These are phyloP conservation scores for Lippia alba DNA, from an alignment of 305 asterid genomes.

Conservation along the genomic window DNA sequence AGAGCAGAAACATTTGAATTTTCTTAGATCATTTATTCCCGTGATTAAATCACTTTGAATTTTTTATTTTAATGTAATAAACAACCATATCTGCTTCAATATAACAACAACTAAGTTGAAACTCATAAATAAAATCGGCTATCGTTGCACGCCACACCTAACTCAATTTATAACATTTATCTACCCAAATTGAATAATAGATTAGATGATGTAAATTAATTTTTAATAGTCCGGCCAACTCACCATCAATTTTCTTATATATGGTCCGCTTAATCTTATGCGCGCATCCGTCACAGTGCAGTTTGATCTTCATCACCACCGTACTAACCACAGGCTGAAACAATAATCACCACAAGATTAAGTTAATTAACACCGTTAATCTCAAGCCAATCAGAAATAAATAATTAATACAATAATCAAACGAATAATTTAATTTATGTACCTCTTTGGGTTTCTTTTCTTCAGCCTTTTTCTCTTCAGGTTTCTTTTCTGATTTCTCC, in stretches of 20 bases:
- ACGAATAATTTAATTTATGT: slow-evolving; percentile 5
- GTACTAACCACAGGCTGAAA: slow-evolving; percentile 60
- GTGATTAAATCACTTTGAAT: too few species aligned
- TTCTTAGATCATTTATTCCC: too few species aligned
- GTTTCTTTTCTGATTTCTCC: slow-evolving; percentile 47
- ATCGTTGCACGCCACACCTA: background rate
- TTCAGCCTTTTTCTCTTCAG: slow-evolving; percentile 42
- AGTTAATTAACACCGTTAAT: slow-evolving; percentile 10
- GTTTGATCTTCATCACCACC: slow-evolving; percentile 61
- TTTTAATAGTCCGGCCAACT: slow-evolving; percentile 36
- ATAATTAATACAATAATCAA: background rate
- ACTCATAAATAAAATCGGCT: background rate
- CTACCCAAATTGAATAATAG: background rate
- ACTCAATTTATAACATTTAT: background rate
- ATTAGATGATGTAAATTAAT: slow-evolving; percentile 12
- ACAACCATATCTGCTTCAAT: too few species aligned
- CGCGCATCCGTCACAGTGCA: slow-evolving; percentile 88
- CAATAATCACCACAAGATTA: slow-evolving; percentile 10
- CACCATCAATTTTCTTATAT: slow-evolving; percentile 65
- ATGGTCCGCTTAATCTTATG: slow-evolving; percentile 68
- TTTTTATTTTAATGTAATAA: too few species aligned
- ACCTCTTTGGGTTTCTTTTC: slow-evolving; percentile 76
- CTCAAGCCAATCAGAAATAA: background rate
- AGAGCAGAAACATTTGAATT: background rate
- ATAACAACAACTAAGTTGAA: background rate